phyloP scores from a whole-genome alignment of 176 grass and related monocot genomes.

The barley (Hordeum vulgare) region MorexV3_pseudomolecules_assembly NC_058524.1:522167516-522168015 shows the following conservation, averaged over 20 bases:
- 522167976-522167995: background rate
- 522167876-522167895: background rate
- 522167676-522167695: background rate
- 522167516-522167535: too few species aligned
- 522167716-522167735: conserved; percentile 20
- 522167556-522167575: too few species aligned
- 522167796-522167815: background rate
- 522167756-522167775: conserved; percentile 19
- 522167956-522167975: background rate
- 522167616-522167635: too few species aligned
- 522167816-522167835: too few species aligned
- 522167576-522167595: too few species aligned
- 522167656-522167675: too few species aligned
- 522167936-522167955: background rate
- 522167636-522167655: too few species aligned
- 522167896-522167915: too few species aligned
- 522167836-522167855: background rate
- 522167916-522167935: background rate
- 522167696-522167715: background rate
- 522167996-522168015: background rate
- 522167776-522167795: conserved; percentile 7
- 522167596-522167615: too few species aligned
- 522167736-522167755: background rate
- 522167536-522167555: too few species aligned
- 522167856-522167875: background rate